phyloP scores from a whole-genome alignment of 1,284 basidiomycete genomes.

The Leccinum griseonigrum region DNA sequence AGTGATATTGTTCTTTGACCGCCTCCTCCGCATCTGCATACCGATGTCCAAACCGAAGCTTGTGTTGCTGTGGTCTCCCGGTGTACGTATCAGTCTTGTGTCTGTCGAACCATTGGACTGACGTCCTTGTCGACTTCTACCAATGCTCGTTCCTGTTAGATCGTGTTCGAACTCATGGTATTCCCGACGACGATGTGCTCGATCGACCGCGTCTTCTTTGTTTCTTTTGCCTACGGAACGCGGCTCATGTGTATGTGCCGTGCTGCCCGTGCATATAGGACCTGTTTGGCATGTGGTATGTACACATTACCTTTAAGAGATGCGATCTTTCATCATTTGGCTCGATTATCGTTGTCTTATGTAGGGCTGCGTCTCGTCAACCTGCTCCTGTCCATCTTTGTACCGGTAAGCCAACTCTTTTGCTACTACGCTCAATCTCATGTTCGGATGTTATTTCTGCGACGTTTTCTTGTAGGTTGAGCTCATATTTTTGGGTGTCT shows the following conservation, averaged over 20 bases:
- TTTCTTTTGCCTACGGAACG: not conserved
- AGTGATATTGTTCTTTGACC: slow-evolving; percentile 17
- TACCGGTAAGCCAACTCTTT: slow-evolving; percentile 27
- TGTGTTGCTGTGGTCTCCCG: slow-evolving; percentile 33
- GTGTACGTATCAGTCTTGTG: slow-evolving; percentile 21
- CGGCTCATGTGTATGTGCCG: slow-evolving; percentile 1
- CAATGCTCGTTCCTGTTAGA: slow-evolving; percentile 15
- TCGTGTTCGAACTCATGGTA: slow-evolving; percentile 38
- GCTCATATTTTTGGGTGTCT: slow-evolving; percentile 28
- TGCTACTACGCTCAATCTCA: not conserved
- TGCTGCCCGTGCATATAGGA: slow-evolving; percentile 13
- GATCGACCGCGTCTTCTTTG: slow-evolving; percentile 27
- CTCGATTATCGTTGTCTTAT: not conserved
- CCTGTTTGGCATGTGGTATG: slow-evolving; percentile 32
- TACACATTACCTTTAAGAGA: not conserved
- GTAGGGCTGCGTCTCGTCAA: slow-evolving; percentile 34
- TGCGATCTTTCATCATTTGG: not conserved
- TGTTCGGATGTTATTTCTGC: not conserved
- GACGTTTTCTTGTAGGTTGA: slow-evolving; percentile 21
- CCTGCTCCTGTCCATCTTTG: slow-evolving; percentile 23
- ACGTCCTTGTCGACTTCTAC: not conserved
- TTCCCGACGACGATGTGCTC: slow-evolving; percentile 35
- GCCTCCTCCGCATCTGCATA: slow-evolving; percentile 16
- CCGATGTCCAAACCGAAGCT: slow-evolving; percentile 16
- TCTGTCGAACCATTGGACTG: not conserved